These are phyloP conservation scores for Hypoxylon intermedium DNA, from an alignment of 495 filamentous ascomycete genomes.

Conservation along the genomic window DNA sequence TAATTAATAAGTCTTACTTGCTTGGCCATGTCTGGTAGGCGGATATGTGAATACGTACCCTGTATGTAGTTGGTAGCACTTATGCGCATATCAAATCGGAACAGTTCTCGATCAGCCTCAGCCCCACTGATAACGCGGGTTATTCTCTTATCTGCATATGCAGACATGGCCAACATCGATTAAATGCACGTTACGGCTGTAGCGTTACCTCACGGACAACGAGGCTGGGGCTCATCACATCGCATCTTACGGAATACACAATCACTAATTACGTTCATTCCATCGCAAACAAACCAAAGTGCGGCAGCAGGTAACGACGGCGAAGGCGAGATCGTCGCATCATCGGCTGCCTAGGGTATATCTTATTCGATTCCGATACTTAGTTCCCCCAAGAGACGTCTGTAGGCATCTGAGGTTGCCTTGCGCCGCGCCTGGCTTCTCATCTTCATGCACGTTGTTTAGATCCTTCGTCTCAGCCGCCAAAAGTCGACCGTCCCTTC, in stretches of 20 bases:
- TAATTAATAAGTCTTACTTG: no score
- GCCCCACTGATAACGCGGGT: conserved; percentile 1
- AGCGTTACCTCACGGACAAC: conserved; percentile 16
- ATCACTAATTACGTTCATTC: conserved; percentile 14
- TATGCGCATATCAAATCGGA: no score
- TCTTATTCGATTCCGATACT: not conserved
- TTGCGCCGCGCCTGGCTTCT: conserved; percentile 4
- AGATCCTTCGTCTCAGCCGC: conserved; percentile 3
- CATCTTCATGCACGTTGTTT: conserved; percentile 15
- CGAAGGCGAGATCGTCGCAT: conserved; percentile 6
- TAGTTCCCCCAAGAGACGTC: not conserved
- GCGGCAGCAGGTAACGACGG: conserved; percentile 5
- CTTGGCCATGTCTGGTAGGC: not conserved
- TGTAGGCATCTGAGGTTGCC: conserved; percentile 3
- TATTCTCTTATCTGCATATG: conserved; percentile 26
- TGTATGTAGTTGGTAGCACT: not conserved
- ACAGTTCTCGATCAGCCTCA: conserved; percentile 9
- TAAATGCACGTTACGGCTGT: conserved; percentile 4
- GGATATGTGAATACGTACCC: not conserved
- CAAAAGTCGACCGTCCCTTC: not conserved
- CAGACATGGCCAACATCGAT: conserved; percentile 8
- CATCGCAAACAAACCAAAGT: conserved; percentile 12
- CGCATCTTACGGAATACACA: no score
- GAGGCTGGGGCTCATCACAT: conserved; percentile 31
- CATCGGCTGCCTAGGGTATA: not conserved